Evolutionary conservation across 2,329 filamentous ascomycete species (phyloP).

Genomic region (Trichoderma guizhouense): DNA sequence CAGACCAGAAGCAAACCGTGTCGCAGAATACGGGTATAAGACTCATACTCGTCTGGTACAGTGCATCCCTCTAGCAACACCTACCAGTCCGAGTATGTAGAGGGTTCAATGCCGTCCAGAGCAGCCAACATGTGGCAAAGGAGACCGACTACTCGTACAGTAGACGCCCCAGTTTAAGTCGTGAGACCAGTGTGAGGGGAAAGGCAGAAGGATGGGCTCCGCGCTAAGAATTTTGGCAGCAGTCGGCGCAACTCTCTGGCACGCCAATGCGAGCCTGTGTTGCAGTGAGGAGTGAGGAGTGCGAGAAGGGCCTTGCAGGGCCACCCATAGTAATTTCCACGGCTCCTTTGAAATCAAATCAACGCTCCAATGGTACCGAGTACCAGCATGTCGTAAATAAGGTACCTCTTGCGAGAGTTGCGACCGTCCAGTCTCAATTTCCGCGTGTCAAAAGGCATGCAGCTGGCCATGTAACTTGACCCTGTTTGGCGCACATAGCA

Average conservation of each 20-base stretch:
- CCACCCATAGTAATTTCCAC: not conserved
- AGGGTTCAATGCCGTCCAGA: not conserved
- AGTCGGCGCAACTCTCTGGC: constrained; percentile 19
- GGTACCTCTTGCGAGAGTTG: not conserved
- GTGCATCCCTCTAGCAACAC: not conserved
- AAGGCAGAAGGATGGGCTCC: constrained; percentile 1
- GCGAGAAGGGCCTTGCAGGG: not conserved
- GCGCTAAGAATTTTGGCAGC: constrained; percentile 14
- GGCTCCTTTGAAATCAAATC: not conserved
- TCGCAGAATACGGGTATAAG: not conserved
- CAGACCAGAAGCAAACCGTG: not conserved
- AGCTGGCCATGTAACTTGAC: not conserved
- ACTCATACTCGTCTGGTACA: not conserved
- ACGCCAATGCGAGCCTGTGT: constrained; percentile 17
- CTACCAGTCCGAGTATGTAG: not conserved
- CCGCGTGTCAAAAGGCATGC: not conserved
- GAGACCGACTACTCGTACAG: not conserved
- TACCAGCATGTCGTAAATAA: not conserved
- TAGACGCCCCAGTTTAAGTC: constrained; percentile 8
- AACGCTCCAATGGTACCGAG: not conserved
- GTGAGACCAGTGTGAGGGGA: constrained; percentile 13
- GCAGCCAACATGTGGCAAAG: constrained; percentile 1
- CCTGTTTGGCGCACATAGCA: not conserved
- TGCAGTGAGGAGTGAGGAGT: constrained; percentile 13
- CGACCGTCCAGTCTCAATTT: not conserved